Conservation (phyloP, 2,329 filamentous ascomycete genomes). For the Ophiostoma australiae region DNA sequence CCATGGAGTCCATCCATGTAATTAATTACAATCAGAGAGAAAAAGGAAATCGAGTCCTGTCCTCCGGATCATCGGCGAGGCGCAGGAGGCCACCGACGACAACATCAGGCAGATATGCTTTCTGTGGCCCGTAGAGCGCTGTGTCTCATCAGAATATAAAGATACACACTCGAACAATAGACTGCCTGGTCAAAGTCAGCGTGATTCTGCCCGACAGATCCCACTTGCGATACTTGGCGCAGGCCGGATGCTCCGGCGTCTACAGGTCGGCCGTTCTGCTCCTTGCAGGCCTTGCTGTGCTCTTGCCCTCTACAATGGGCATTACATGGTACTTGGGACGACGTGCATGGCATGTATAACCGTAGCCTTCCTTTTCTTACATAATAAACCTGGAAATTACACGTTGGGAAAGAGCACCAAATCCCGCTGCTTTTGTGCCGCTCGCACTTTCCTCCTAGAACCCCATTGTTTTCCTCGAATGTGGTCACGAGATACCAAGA, state of each 20-base stretch:
- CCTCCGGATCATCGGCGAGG: neutral
- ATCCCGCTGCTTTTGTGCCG: neutral
- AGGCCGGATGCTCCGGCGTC: conserved; percentile 10
- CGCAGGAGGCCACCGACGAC: neutral
- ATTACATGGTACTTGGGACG: no score
- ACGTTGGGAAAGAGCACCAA: neutral
- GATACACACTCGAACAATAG: neutral
- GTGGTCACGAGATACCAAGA: conserved; percentile 11
- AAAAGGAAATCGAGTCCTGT: neutral
- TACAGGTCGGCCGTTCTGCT: neutral
- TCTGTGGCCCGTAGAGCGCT: neutral
- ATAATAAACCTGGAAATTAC: conserved; percentile 2
- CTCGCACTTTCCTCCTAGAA: neutral
- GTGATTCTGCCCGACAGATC: neutral
- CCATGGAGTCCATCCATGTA: neutral
- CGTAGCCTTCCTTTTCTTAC: neutral
- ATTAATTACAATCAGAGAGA: no score
- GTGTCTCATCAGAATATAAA: neutral
- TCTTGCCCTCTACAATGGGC: neutral
- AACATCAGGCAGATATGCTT: neutral
- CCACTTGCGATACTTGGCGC: neutral
- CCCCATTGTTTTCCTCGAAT: conserved; percentile 7
- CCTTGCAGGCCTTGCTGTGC: neutral
- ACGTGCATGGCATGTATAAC: neutral
- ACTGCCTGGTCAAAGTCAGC: neutral